A percentile compares a stretch with the other conserved stretches of the same genome.
phyloP scores from a whole-genome alignment of 2,329 filamentous ascomycete genomes.

The Aspergillus sp. region DNA sequence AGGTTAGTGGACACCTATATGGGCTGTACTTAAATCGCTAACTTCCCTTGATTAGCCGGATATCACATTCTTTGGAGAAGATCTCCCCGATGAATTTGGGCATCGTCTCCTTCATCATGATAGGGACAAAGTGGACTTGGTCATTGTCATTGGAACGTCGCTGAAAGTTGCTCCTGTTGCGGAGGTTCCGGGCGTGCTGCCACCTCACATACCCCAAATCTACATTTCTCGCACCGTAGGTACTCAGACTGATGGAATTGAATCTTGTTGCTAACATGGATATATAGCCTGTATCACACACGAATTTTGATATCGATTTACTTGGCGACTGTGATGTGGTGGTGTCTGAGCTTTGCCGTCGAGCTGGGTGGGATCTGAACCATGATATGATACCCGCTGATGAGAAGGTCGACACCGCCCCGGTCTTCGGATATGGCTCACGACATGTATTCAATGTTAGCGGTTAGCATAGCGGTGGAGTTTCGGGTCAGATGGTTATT shows the following conservation, averaged over 20 bases:
- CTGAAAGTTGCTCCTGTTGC: constrained; percentile 95
- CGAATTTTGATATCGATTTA: constrained; percentile 94
- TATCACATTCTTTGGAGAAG: constrained; percentile 96
- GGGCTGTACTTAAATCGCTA: constrained; percentile 6
- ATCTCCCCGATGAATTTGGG: constrained; percentile 80
- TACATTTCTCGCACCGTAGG: constrained; percentile 77
- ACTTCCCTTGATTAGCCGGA: constrained; percentile 60
- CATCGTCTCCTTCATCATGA: constrained; percentile 79
- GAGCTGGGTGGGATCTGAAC: constrained; percentile 74
- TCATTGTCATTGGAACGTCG: constrained; percentile 93
- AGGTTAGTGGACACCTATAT: constrained; percentile 35
- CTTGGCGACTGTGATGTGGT: constrained; percentile 94
- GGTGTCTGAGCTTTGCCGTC: constrained; percentile 78
- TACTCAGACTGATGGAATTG: constrained; percentile 5
- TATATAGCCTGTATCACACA: constrained; percentile 71
- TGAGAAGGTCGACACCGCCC: constrained; percentile 59
- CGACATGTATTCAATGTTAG: constrained; percentile 44
- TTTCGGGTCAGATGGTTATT: constrained; percentile 28
- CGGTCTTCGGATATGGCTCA: constrained; percentile 49
- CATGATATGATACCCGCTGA: constrained; percentile 80
- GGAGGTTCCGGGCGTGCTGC: constrained; percentile 80
- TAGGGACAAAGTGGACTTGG: constrained; percentile 75
- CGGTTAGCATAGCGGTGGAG: constrained; percentile 38
- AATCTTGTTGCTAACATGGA: not conserved
- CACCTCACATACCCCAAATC: constrained; percentile 79